Base-by-base conservation (phyloP, 257 asterid species). In the Haberlea rhodopensis region DNA sequence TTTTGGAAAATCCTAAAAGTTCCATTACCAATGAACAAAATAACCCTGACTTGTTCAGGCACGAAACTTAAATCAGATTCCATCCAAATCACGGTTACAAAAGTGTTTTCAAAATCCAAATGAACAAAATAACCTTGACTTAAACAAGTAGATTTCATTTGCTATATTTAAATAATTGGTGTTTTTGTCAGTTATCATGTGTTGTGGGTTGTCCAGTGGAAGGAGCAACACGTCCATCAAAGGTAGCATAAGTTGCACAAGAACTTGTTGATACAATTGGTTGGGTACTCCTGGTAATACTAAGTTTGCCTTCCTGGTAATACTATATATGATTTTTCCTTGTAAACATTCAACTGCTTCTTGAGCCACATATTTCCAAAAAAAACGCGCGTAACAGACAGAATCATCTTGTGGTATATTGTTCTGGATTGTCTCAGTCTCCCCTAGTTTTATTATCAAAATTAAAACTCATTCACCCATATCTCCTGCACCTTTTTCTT, bases 131-230 rank as follows among this genome's bases (percentile, higher is more conserved):
- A n/a, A n/a, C n/a, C n/a, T n/a, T n/a, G n/a, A n/a, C n/a, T n/a
- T n/a, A n/a, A 55, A 60, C 60, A 56, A 55, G 34, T 8, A 32
- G 25, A 61, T 18, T 66, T 62, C 5, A 4, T 29, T 28, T 62
- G 62, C 34, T 53, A 40, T 31, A 27, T 66, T 67, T 66, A 60
- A 63, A 66, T 31, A 26, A 24, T 23, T 25, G 67, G 21, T 71
- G 59, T 64, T 64, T 69, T 75, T 72, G 60, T 63, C 84, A 89
- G 95, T 71, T 92, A 92, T 92, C 97, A 51, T 89, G 96, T 65
- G 96, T 92, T 55, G 94, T 85, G 74, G 99, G 99, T 64, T 92
- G 99, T 79, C 99, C 97, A 19, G 83, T 85, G 67, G 99, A 92
- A 84, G 97, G 99, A 70, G 83, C 81, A 53, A 88, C 89, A 60